A percentile compares a stretch with the other conserved stretches of the same genome.
Evolutionary conservation across 2,329 filamentous ascomycete genomes (phyloP).

Genomic region (Gremmenia infestans): DNA sequence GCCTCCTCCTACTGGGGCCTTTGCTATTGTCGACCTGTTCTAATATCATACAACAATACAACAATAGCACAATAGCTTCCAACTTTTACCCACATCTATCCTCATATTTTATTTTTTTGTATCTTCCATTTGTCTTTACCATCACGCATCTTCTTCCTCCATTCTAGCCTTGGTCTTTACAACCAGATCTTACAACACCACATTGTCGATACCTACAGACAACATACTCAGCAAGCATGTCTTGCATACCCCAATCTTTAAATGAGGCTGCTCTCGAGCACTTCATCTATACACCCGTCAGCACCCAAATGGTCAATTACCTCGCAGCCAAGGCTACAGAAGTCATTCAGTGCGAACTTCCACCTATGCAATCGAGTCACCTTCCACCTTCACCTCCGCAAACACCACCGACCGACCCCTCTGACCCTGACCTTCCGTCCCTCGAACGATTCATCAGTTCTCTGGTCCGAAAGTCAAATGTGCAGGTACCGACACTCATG

Average conservation of each 20-base stretch:
- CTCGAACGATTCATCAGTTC: conserved; percentile 89
- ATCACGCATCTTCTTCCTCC: conserved; percentile 1
- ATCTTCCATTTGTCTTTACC: conserved; percentile 6
- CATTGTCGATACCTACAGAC: not conserved
- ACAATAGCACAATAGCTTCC: conserved; percentile 15
- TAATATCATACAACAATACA: conserved; percentile 10
- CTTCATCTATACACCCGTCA: conserved; percentile 74
- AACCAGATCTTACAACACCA: conserved; percentile 4
- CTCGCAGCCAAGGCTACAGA: conserved; percentile 68
- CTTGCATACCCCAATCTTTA: conserved; percentile 13
- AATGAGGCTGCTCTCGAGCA: conserved; percentile 74
- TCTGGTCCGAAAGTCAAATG: conserved; percentile 86
- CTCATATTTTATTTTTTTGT: conserved; percentile 2
- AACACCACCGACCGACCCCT: conserved; percentile 43
- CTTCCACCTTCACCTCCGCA: conserved; percentile 38
- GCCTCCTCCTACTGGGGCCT: conserved; percentile 13
- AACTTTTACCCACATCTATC: not conserved
- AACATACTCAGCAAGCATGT: conserved; percentile 12
- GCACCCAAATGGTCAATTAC: conserved; percentile 70
- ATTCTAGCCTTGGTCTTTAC: not conserved
- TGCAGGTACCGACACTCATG: conserved; percentile 97
- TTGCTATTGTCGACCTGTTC: conserved; percentile 5
- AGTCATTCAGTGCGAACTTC: conserved; percentile 74
- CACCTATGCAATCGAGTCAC: conserved; percentile 45
- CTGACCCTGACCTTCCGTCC: conserved; percentile 55